Conservation (phyloP, 495 filamentous ascomycete genomes). For the Aspergillus nanangensis region DNA sequence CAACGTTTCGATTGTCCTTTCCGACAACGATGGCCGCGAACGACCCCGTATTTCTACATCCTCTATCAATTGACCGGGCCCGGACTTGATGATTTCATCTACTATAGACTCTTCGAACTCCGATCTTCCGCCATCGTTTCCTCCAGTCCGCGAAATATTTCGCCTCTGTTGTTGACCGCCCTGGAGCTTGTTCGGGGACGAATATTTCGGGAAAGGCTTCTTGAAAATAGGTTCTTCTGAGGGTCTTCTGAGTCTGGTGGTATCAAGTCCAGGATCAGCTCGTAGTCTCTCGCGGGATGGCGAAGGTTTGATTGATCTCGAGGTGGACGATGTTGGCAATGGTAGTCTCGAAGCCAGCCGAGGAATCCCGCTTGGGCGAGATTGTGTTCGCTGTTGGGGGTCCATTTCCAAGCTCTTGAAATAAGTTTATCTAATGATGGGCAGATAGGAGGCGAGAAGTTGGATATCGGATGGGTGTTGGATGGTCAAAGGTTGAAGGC, state of each 20-base stretch:
- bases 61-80: conserved; percentile 3
- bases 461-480: too few relatives aligned
- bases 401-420: too few relatives aligned
- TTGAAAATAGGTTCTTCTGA: conserved; percentile 39
- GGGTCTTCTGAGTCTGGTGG: conserved; percentile 31
- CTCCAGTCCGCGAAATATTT: conserved; percentile 13
- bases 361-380: conserved; percentile 36
- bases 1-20: conserved; percentile 65
- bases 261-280: conserved; percentile 37
- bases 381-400: conserved; percentile 23
- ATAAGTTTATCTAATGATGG: too few relatives aligned
- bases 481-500: too few relatives aligned
- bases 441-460: too few relatives aligned
- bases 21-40: conserved; percentile 54
- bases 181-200: conserved; percentile 19
- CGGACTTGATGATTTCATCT: conserved; percentile 7
- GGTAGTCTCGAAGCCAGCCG: conserved; percentile 39
- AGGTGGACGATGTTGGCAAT: conserved; percentile 31
- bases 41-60: conserved; percentile 30
- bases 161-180: conserved; percentile 11
- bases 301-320: conserved; percentile 36
- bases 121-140: conserved; percentile 13
- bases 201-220: conserved; percentile 27
- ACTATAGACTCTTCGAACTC: conserved; percentile 7
- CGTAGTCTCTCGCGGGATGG: conserved; percentile 41